These are phyloP conservation scores for Coniosporium apollinis DNA, from an alignment of 495 filamentous ascomycete species.

Conservation along the genomic window DNA sequence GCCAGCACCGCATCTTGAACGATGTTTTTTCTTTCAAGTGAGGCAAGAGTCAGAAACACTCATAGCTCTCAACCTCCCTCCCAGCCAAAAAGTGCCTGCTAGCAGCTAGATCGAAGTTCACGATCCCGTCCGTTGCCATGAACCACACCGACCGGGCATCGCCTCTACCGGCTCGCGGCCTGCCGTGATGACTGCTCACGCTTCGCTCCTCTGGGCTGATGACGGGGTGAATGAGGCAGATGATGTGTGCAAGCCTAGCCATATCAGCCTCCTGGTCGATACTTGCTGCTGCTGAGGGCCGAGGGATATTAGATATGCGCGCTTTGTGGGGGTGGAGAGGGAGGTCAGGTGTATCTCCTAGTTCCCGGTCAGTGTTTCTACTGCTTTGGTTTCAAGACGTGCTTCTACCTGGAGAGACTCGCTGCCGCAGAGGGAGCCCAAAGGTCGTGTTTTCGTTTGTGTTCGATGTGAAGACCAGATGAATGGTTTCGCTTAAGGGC, in stretches of 20 bases:
- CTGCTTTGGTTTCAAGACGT: neutral
- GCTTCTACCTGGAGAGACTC: neutral
- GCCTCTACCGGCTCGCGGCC: neutral
- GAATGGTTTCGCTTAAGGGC: too few relatives aligned
- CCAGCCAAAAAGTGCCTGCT: constrained; percentile 8
- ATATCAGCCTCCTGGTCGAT: constrained; percentile 2
- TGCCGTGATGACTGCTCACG: neutral
- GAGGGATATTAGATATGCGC: constrained; percentile 9
- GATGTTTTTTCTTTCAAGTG: too few relatives aligned
- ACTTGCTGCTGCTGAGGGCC: neutral
- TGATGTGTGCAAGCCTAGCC: constrained; percentile 2
- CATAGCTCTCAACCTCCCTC: constrained; percentile 13
- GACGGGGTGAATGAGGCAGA: neutral
- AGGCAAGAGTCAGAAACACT: constrained; percentile 9
- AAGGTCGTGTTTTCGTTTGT: too few relatives aligned
- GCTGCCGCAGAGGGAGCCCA: constrained; percentile 9
- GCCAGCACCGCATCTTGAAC: too few relatives aligned
- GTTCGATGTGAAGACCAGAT: too few relatives aligned
- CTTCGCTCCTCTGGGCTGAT: neutral
- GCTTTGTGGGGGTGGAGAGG: constrained; percentile 8
- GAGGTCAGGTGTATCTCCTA: constrained; percentile 5
- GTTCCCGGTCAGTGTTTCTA: neutral
- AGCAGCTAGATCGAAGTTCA: constrained; percentile 7
- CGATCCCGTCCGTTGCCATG: constrained; percentile 6
- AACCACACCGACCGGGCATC: constrained; percentile 6